These are phyloP conservation scores for Globisporangium ultimum DNA, from an alignment of 352 stramenopile species.

Conservation along the genomic window DNA sequence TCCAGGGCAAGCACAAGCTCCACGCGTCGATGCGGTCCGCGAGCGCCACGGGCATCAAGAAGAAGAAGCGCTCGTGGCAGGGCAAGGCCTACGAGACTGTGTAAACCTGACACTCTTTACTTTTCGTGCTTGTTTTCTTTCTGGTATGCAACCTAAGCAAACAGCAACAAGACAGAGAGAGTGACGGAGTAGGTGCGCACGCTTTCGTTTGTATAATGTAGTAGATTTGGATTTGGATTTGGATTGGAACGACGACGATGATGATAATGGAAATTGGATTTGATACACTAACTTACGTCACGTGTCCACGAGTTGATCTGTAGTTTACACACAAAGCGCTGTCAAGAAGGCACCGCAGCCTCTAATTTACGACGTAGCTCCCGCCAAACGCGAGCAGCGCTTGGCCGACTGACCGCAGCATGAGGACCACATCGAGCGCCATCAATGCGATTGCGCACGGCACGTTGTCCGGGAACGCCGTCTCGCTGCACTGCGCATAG, in stretches of 20 bases:
- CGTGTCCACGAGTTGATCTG: not conserved
- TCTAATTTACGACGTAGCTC: slow-evolving; percentile 1
- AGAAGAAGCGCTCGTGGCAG: slow-evolving; percentile 72
- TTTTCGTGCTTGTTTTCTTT: no score
- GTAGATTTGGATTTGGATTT: slow-evolving; percentile 15
- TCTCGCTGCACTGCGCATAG: slow-evolving; percentile 47
- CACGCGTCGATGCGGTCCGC: slow-evolving; percentile 33
- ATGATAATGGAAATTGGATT: slow-evolving; percentile 10
- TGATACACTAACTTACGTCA: slow-evolving; percentile 1
- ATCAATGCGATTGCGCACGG: slow-evolving; percentile 46
- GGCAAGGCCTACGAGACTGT: slow-evolving; percentile 67
- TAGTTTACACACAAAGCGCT: slow-evolving; percentile 12
- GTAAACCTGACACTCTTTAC: slow-evolving; percentile 10
- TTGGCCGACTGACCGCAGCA: not conserved
- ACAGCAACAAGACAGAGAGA: not conserved
- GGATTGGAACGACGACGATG: slow-evolving; percentile 2
- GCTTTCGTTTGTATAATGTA: slow-evolving; percentile 17
- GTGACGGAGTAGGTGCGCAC: not conserved
- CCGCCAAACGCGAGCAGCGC: slow-evolving; percentile 2
- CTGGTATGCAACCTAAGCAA: not conserved
- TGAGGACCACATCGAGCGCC: slow-evolving; percentile 24
- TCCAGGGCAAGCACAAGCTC: slow-evolving; percentile 30
- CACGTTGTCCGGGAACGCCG: slow-evolving; percentile 57
- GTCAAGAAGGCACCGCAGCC: not conserved
- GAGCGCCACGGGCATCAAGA: slow-evolving; percentile 41